Evolutionary conservation across 139 green algal species (phyloP).

Genomic region (Closterium sp.): DNA sequence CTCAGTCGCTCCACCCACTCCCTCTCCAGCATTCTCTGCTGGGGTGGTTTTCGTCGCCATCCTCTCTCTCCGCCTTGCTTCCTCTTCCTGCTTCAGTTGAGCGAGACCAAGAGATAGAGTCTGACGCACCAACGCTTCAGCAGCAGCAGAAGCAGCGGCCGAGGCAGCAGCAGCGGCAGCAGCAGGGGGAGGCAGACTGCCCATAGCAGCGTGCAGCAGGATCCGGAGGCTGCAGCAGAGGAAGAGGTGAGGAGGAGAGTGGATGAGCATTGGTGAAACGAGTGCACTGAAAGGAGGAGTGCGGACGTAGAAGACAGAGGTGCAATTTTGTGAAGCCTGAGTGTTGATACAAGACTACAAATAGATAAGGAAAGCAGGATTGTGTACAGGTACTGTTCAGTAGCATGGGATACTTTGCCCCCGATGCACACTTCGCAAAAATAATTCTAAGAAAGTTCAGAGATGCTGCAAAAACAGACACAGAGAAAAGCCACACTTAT

Average conservation of each 20-base stretch:
- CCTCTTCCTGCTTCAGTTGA: neutral
- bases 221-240: neutral
- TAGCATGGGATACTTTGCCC: no score
- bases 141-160: no score
- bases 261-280: neutral
- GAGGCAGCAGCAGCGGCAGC: neutral
- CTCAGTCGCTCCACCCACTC: neutral
- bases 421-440: no score
- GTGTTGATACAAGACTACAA: no score
- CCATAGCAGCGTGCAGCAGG: neutral
- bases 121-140: neutral
- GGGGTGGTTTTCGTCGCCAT: neutral
- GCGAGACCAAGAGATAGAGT: neutral
- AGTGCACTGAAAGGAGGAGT: no score
- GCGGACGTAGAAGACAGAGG: no score
- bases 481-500: no score
- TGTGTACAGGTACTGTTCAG: no score
- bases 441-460: no score
- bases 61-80: neutral
- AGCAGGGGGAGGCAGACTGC: neutral
- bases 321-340: no score
- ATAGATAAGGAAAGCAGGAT: no score
- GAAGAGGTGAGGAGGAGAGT: neutral
- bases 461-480: no score
- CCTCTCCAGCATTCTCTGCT: neutral